These are phyloP conservation scores for Plasmodiophora brassicae DNA, from an alignment of 208 protist genomes.

Conservation along the genomic window DNA sequence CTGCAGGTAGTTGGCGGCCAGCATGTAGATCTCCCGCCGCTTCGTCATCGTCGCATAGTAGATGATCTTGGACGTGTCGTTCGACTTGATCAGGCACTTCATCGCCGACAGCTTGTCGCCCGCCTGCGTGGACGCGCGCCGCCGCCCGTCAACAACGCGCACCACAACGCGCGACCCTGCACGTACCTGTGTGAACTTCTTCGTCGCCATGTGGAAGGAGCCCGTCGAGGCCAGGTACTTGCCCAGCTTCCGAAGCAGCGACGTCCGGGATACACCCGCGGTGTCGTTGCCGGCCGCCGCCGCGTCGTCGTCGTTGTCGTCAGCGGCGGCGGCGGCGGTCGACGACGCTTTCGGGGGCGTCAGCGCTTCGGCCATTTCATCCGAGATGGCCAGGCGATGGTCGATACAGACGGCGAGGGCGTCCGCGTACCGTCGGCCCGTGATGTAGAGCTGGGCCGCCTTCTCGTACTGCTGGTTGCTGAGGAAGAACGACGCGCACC, in stretches of 20 bases:
- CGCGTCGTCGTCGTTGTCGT: too few relatives aligned
- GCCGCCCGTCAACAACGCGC: not conserved
- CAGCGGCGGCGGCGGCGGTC: not conserved
- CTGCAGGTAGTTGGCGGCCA: slow-evolving; percentile 91
- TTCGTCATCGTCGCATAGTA: slow-evolving; percentile 87
- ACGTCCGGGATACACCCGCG: too few relatives aligned
- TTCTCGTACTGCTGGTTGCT: slow-evolving; percentile 47
- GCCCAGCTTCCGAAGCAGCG: slow-evolving; percentile 42
- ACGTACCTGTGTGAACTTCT: slow-evolving; percentile 58
- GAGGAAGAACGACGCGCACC: slow-evolving; percentile 46
- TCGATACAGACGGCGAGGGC: slow-evolving; percentile 47
- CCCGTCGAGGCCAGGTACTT: slow-evolving; percentile 49
- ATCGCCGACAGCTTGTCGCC: slow-evolving; percentile 89
- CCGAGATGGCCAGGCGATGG: slow-evolving; percentile 50
- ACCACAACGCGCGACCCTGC: not conserved
- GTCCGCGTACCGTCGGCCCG: not conserved
- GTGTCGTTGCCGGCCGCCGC: too few relatives aligned
- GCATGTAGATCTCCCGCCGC: slow-evolving; percentile 83
- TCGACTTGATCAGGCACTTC: slow-evolving; percentile 89
- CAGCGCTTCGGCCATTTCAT: slow-evolving; percentile 55
- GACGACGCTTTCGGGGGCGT: slow-evolving; percentile 45
- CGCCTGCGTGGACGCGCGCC: slow-evolving; percentile 55
- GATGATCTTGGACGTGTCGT: slow-evolving; percentile 90
- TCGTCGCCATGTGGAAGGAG: slow-evolving; percentile 57
- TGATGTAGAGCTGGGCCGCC: slow-evolving; percentile 47